Conservation (phyloP, 163 green algal genomes). For the Scenedesmus sp. region DNA sequence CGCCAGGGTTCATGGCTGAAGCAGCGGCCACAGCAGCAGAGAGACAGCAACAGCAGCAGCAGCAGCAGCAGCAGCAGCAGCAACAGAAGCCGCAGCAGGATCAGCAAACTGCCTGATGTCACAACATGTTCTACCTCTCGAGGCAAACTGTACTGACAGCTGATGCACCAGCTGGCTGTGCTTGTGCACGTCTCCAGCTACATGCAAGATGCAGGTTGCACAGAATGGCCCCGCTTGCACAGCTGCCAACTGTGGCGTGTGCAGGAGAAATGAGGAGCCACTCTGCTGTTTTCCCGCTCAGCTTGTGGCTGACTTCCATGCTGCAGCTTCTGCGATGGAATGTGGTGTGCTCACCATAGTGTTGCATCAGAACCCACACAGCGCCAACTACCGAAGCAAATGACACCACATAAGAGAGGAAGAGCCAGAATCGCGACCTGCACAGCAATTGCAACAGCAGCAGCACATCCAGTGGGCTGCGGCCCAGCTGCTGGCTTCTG, state of each 20-base stretch:
- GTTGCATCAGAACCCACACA: constrained; percentile 84
- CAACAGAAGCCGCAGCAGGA: too few relatives aligned
- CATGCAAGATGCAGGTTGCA: too few relatives aligned
- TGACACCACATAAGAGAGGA: constrained; percentile 87
- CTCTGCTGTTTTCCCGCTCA: too few relatives aligned
- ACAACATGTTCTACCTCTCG: too few relatives aligned
- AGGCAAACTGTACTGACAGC: too few relatives aligned
- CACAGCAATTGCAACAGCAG: neutral
- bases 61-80: neutral
- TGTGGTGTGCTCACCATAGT: constrained; percentile 65
- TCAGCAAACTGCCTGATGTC: too few relatives aligned
- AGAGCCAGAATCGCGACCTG: constrained; percentile 86
- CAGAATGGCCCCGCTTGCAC: too few relatives aligned
- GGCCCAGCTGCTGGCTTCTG: too few relatives aligned
- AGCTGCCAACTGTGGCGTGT: neutral
- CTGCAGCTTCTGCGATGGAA: neutral
- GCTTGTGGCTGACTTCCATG: neutral
- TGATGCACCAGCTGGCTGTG: neutral
- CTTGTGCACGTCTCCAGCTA: neutral
- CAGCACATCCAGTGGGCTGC: too few relatives aligned
- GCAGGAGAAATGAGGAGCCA: neutral
- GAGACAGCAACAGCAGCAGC: neutral
- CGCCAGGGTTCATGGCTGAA: constrained; percentile 66
- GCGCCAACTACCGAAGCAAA: constrained; percentile 74
- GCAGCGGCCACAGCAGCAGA: neutral